A percentile compares a stretch with the other conserved stretches of the same genome.
Evolutionary conservation across 768 basidiomycete genomes (phyloP).

Genomic region (Termitomyces sp.): DNA sequence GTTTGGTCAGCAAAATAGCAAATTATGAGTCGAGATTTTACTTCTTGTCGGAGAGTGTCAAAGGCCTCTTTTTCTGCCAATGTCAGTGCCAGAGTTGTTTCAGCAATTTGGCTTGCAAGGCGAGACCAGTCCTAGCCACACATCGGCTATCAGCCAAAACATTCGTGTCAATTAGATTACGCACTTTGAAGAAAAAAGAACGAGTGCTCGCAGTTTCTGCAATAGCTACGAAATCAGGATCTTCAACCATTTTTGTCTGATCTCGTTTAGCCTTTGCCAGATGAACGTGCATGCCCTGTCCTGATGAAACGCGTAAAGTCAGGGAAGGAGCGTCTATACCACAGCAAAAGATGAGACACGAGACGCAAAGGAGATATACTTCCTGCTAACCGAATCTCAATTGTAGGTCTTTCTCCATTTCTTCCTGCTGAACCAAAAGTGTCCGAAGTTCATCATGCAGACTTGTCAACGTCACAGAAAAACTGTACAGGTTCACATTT

Average conservation of each 20-base stretch:
- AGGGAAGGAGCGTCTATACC: slow-evolving; percentile 63
- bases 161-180: slow-evolving; percentile 5
- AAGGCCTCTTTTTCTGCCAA: slow-evolving; percentile 71
- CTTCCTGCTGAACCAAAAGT: slow-evolving; percentile 39
- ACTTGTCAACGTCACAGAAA: slow-evolving; percentile 43
- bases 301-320: slow-evolving; percentile 61
- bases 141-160: not conserved
- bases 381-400: slow-evolving; percentile 42
- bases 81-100: slow-evolving; percentile 45
- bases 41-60: slow-evolving; percentile 61
- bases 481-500: slow-evolving; percentile 33
- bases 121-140: slow-evolving; percentile 60
- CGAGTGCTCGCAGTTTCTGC: slow-evolving; percentile 62
- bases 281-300: slow-evolving; percentile 73
- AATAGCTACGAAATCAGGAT: slow-evolving; percentile 49
- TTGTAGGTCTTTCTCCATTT: slow-evolving; percentile 52
- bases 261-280: slow-evolving; percentile 62
- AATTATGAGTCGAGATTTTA: slow-evolving; percentile 17
- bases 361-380: not conserved
- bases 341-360: not conserved
- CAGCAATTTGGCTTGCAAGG: slow-evolving; percentile 63
- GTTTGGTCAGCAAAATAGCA: not conserved
- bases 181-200: slow-evolving; percentile 61
- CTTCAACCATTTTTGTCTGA: slow-evolving; percentile 36
- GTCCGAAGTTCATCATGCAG: slow-evolving; percentile 44